Evolutionary conservation across 2,329 filamentous ascomycete species (phyloP), one percentile per base, ranked within the genome.

Genomic region (Trichothecium roseum): DNA sequence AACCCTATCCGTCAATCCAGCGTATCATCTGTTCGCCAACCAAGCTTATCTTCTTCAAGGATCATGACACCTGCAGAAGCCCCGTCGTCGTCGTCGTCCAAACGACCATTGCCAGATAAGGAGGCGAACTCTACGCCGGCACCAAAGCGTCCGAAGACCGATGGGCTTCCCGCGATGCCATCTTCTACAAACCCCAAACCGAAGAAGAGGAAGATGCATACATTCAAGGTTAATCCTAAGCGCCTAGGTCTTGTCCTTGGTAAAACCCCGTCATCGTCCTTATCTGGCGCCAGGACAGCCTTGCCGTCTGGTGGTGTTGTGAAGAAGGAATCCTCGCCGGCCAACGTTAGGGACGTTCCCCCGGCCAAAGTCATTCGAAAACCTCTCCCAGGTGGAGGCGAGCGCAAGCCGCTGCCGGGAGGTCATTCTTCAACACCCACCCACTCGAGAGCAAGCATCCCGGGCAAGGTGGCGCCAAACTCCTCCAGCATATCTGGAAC

Each of bases 141-240:
- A 18, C 48, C 58, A 1, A 64, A 64, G 47, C 53, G 60, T 10
- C 53, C 57, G 4, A 64, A 63, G 46, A 49, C 52, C 6, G 55
- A 59, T 12, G 33, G 29, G 27, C 39, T 47, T 2, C 44, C 45
- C 13, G 38, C 36, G 17, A 41, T 44, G 3, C 37, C 43, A 6
- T 47, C 43, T 12, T 32, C 36, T 3, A 45, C 49, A 2, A 40
- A 40, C 26, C 47, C 46, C 16, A 47, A 42, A 12, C 16, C 26
- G 8, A 37, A 40, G 24, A 59, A 53, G 40, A 59, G 50, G 40
- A 47, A 47, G 4, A 54, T 63, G n/a, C 52, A 64, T 5, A 62
- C 55, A 5, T 42, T 64, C 4, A 57, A 47, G 42, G 57, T 56
- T 7, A 51, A 56, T n/a, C 48, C 56, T 1, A 55, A 47, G 32